phyloP scores from a whole-genome alignment of 768 basidiomycete species.

The Fomitopsis pulvina region DNA sequence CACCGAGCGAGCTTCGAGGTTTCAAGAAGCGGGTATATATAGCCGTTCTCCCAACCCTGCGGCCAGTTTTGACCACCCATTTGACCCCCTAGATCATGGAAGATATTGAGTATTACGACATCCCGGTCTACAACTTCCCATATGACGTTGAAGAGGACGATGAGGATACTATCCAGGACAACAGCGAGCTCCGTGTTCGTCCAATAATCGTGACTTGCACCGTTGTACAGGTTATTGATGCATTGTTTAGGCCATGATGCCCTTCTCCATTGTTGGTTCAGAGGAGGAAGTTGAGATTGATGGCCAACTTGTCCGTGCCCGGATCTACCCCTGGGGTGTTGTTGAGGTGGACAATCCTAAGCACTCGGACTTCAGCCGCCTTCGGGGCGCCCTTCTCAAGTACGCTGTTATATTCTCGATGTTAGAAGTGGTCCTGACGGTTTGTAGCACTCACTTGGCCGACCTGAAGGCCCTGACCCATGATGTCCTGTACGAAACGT shows the following conservation, averaged over 20 bases:
- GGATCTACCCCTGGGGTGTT: conserved; percentile 98
- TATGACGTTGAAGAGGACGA: conserved; percentile 99
- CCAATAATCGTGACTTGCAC: too few relatives aligned
- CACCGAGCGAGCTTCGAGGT: conserved; percentile 84
- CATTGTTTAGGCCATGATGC: conserved; percentile 66
- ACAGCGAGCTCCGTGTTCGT: conserved; percentile 85
- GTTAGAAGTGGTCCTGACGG: conserved; percentile 2
- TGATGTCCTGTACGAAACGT: conserved; percentile 93
- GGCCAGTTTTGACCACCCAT: too few relatives aligned
- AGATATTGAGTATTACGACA: conserved; percentile 97
- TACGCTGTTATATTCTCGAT: conserved; percentile 30
- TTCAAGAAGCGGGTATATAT: conserved; percentile 87
- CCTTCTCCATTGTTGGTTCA: conserved; percentile 95
- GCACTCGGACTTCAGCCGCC: conserved; percentile 96
- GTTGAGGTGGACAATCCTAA: conserved; percentile 99
- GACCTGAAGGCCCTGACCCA: conserved; percentile 93
- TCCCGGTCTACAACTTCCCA: conserved; percentile 99
- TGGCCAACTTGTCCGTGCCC: conserved; percentile 84
- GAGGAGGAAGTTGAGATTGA: conserved; percentile 95
- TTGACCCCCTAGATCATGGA: conserved; percentile 87
- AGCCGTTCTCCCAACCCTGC: too few relatives aligned
- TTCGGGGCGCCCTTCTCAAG: conserved; percentile 89
- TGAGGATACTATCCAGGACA: conserved; percentile 96
- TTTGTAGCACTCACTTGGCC: conserved; percentile 77
- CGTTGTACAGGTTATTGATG: too few relatives aligned